Evolutionary conservation across 2,329 filamentous ascomycete genomes (phyloP).

Genomic region (Monosporascus sp.): DNA sequence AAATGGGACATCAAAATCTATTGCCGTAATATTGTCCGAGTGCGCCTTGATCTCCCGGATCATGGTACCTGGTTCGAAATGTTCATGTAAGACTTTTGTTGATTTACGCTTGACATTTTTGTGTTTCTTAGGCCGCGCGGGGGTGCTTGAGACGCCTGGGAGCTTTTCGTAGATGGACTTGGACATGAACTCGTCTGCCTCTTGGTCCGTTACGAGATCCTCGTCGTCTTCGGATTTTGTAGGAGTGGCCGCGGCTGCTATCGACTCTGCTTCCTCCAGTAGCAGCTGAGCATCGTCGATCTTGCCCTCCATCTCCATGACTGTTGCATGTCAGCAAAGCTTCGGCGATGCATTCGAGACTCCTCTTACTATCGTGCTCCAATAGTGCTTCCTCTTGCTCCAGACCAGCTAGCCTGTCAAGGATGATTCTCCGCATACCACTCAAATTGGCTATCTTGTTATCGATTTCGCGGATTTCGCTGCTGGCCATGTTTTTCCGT

Average conservation of each 20-base stretch:
- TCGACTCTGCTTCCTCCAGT: conserved; percentile 52
- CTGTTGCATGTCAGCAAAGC: conserved; percentile 35
- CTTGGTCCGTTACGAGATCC: conserved; percentile 46
- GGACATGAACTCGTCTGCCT: conserved; percentile 77
- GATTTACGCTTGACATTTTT: conserved; percentile 68
- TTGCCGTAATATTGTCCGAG: conserved; percentile 76
- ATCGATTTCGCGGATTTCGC: conserved; percentile 94
- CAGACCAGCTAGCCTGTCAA: conserved; percentile 78
- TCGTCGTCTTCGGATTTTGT: conserved; percentile 43
- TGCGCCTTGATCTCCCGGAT: conserved; percentile 89
- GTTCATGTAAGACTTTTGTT: conserved; percentile 92
- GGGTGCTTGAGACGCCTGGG: conserved; percentile 48
- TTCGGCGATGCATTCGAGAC: background rate
- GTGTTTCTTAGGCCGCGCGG: conserved; percentile 44
- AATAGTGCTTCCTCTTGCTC: conserved; percentile 88
- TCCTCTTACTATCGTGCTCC: conserved; percentile 72
- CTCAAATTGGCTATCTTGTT: conserved; percentile 92
- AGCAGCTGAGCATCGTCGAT: conserved; percentile 58
- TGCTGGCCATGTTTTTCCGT: conserved; percentile 95
- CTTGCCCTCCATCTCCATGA: conserved; percentile 56
- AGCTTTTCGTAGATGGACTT: conserved; percentile 96
- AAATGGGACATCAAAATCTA: conserved; percentile 97
- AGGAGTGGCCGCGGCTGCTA: conserved; percentile 45
- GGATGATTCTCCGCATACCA: conserved; percentile 85
- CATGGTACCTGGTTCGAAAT: conserved; percentile 81